These are phyloP conservation scores for Hypoxylon sp. DNA, from an alignment of 2,329 filamentous ascomycete genomes.

Conservation along the genomic window DNA sequence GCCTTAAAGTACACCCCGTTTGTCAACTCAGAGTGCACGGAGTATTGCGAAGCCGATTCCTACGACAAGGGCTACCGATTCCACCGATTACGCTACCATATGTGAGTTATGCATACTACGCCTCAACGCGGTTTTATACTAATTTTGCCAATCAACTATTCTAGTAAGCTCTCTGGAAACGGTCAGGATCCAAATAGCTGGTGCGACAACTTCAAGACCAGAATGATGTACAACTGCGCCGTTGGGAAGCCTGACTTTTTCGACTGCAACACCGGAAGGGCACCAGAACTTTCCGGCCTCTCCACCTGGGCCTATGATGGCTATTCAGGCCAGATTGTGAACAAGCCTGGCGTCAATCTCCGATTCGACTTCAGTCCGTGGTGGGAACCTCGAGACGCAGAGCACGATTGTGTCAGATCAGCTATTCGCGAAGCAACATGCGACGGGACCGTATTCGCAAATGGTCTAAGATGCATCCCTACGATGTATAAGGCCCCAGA, in stretches of 20 bases:
- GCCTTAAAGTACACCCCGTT: slow-evolving; percentile 25
- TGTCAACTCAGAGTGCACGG: slow-evolving; percentile 37
- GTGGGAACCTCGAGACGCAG: slow-evolving; percentile 35
- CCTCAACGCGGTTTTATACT: neutral
- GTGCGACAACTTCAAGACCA: slow-evolving; percentile 40
- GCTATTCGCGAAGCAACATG: slow-evolving; percentile 37
- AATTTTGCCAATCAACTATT: neutral
- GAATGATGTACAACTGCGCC: slow-evolving; percentile 34
- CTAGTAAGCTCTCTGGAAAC: slow-evolving; percentile 38
- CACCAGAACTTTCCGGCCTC: slow-evolving; percentile 10
- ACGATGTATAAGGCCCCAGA: slow-evolving; percentile 14
- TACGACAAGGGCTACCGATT: slow-evolving; percentile 22
- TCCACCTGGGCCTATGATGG: slow-evolving; percentile 23
- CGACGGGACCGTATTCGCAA: slow-evolving; percentile 19
- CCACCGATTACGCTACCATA: slow-evolving; percentile 39
- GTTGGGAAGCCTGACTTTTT: slow-evolving; percentile 30
- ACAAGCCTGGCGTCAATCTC: slow-evolving; percentile 31
- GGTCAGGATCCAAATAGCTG: slow-evolving; percentile 33
- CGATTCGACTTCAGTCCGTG: slow-evolving; percentile 34
- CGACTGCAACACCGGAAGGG: slow-evolving; percentile 28
- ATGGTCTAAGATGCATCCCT: slow-evolving; percentile 33
- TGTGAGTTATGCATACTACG: slow-evolving; percentile 31
- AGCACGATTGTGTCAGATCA: slow-evolving; percentile 32
- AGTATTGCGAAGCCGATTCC: slow-evolving; percentile 39
- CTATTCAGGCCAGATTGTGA: slow-evolving; percentile 4